phyloP scores from a whole-genome alignment of 202 grass and related monocot genomes.

The Saccharum hybrid region DNA sequence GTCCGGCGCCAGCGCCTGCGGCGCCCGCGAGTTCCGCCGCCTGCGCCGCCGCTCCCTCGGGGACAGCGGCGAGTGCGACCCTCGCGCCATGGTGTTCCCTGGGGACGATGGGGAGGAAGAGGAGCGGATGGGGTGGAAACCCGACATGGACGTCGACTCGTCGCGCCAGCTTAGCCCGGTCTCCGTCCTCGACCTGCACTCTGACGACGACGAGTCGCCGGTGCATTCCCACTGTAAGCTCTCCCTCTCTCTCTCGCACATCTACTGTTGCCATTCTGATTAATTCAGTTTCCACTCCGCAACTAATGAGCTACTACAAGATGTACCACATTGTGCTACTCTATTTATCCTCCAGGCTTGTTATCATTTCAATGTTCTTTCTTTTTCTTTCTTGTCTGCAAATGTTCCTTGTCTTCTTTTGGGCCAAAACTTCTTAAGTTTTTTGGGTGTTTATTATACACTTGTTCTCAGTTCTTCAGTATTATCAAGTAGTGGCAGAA shows the following conservation, averaged over 20 bases:
- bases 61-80: conserved; percentile 49
- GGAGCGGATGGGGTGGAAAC: conserved; percentile 41
- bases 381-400: conserved; percentile 12
- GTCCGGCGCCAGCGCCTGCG: conserved; percentile 5
- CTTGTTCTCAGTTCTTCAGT: not conserved
- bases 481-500: not conserved
- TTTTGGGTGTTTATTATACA: not conserved
- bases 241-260: not conserved
- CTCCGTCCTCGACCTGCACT: conserved; percentile 79
- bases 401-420: conserved; percentile 16
- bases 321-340: too few relatives aligned
- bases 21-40: conserved; percentile 53
- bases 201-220: conserved; percentile 55
- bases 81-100: conserved; percentile 38
- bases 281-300: not conserved
- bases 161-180: conserved; percentile 88
- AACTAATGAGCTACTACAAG: not conserved
- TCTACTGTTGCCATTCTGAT: not conserved
- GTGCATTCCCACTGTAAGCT: conserved; percentile 55
- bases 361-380: conserved; percentile 31
- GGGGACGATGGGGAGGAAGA: conserved; percentile 21
- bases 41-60: conserved; percentile 47
- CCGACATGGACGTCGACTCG: conserved; percentile 48
- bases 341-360: too few relatives aligned
- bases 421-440: not conserved